These are phyloP conservation scores for Trypanosoma melophagium DNA, from an alignment of 208 protist genomes.

Conservation along the genomic window DNA sequence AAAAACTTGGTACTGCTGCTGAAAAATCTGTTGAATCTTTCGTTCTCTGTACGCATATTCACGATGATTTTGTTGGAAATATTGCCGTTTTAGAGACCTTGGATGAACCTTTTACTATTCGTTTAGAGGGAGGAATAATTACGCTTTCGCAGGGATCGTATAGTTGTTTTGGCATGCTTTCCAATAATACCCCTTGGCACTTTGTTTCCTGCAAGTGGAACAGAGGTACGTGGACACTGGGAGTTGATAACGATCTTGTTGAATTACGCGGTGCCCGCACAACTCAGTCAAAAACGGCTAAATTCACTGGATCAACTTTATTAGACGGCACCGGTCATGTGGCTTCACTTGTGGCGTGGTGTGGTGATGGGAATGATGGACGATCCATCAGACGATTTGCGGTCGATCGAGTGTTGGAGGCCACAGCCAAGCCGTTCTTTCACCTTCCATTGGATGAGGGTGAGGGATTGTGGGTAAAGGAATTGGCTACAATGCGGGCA, in stretches of 20 bases:
- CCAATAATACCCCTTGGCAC: constrained; percentile 52
- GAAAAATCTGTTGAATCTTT: constrained; percentile 48
- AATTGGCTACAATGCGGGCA: constrained; percentile 44
- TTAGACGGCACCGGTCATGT: constrained; percentile 70
- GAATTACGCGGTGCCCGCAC: constrained; percentile 60
- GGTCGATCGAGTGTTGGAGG: constrained; percentile 26
- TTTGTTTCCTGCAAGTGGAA: constrained; percentile 69
- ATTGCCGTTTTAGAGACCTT: constrained; percentile 46
- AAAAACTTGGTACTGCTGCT: constrained; percentile 26
- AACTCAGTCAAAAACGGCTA: constrained; percentile 44
- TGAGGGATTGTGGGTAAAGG: constrained; percentile 81
- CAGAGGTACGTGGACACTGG: constrained; percentile 59
- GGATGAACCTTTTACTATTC: constrained; percentile 38
- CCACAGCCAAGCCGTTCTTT: constrained; percentile 44
- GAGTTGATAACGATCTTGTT: constrained; percentile 54
- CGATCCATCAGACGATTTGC: constrained; percentile 34
- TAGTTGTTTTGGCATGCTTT: constrained; percentile 53
- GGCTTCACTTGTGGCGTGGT: constrained; percentile 51
- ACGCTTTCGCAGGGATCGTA: constrained; percentile 43
- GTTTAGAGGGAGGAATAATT: constrained; percentile 30
- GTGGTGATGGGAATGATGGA: constrained; percentile 5
- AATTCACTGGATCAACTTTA: constrained; percentile 41
- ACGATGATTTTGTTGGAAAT: constrained; percentile 62
- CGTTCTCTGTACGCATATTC: constrained; percentile 56
- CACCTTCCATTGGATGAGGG: constrained; percentile 85